These are phyloP conservation scores for Rhexocercosporidium sp. DNA, from an alignment of 2,329 filamentous ascomycete genomes.

Conservation along the genomic window DNA sequence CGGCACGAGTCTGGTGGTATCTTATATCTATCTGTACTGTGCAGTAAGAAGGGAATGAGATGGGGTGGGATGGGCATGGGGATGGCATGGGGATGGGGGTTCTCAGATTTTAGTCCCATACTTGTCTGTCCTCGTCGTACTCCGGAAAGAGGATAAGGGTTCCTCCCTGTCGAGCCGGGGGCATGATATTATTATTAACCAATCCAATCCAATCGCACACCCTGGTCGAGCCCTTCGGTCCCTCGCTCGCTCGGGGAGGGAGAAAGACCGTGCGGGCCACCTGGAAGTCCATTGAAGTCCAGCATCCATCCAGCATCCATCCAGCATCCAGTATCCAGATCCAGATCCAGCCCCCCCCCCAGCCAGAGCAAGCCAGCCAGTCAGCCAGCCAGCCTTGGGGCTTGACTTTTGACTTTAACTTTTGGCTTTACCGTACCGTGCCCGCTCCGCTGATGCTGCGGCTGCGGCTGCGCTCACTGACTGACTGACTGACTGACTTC, in stretches of 20 bases:
- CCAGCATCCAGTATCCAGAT: too few species aligned
- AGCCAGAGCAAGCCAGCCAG: background rate
- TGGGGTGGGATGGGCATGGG: background rate
- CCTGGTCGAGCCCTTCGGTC: background rate
- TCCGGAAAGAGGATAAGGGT: background rate
- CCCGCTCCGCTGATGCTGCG: too few species aligned
- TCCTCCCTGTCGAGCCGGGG: background rate
- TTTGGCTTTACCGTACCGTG: background rate
- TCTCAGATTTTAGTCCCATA: background rate
- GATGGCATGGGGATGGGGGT: too few species aligned
- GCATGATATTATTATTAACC: too few species aligned
- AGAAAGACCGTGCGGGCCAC: background rate
- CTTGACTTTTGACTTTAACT: background rate
- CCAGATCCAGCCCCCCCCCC: background rate
- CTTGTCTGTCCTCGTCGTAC: too few species aligned
- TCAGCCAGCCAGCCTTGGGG: background rate
- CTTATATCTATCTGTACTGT: too few species aligned
- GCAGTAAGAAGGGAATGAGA: too few species aligned
- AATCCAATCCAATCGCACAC: too few species aligned
- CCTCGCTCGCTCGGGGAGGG: too few species aligned
- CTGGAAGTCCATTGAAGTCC: too few species aligned
- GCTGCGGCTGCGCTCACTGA: too few species aligned
- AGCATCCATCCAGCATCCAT: too few species aligned
- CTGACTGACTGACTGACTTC: background rate
- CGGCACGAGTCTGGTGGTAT: constrained; percentile 1